Percentiles rank a stretch among this genome's conserved stretches.
Evolutionary conservation across 2,329 filamentous ascomycete species (phyloP).

Genomic region (Botryotinia convoluta): DNA sequence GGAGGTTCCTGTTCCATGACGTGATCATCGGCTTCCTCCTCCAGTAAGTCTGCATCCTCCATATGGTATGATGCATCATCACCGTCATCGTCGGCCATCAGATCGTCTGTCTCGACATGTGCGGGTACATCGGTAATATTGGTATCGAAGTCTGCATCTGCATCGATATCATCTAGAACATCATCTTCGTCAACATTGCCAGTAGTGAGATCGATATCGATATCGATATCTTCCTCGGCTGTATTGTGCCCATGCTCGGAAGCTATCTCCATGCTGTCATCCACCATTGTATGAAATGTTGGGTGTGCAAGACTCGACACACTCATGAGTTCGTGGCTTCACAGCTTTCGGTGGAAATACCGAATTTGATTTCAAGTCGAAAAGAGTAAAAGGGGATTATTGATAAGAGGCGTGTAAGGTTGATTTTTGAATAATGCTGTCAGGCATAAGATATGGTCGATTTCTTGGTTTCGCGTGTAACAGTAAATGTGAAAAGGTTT

Average conservation of each 20-base stretch:
- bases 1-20: constrained; percentile 28
- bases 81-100: constrained; percentile 44
- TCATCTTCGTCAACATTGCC: constrained; percentile 50
- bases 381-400: background rate
- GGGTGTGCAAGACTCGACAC: constrained; percentile 13
- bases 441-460: background rate
- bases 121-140: constrained; percentile 15
- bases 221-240: constrained; percentile 52
- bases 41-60: constrained; percentile 34
- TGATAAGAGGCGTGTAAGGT: background rate
- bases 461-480: constrained; percentile 8
- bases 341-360: background rate
- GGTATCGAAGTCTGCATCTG: constrained; percentile 37
- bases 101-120: constrained; percentile 43
- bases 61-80: constrained; percentile 43
- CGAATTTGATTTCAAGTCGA: background rate
- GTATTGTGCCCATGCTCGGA: constrained; percentile 43
- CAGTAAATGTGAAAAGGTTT: constrained; percentile 10
- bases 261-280: constrained; percentile 55
- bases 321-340: constrained; percentile 13
- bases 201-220: constrained; percentile 55
- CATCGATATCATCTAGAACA: constrained; percentile 51
- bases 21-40: constrained; percentile 30
- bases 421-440: background rate
- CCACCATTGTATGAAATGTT: constrained; percentile 35